Evolutionary conservation across 2,329 filamentous ascomycete species (phyloP), one percentile per base, ranked within the genome.

Genomic region (Teratosphaeria epicoccoides): DNA sequence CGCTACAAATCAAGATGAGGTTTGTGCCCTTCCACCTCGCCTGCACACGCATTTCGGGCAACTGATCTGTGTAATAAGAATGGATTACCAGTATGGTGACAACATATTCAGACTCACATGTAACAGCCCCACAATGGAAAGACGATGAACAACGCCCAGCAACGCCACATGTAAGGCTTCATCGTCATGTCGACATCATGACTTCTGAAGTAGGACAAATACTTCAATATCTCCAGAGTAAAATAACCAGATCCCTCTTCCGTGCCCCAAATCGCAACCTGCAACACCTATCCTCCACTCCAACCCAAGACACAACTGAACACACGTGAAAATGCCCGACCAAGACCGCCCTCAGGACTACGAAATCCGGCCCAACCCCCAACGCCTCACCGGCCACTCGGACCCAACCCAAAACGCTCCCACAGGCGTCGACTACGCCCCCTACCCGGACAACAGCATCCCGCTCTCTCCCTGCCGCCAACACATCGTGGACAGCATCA

Each of bases 401-500:
- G 29, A 25, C 20, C 22, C 29, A 1, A 33, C 50, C 48, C 50
- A 58, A 5, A 65, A 65, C 52, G 58, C 57, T 11, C 56, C 61
- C 1, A 60, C 56, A n/a, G 57, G 60, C 33, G 61, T 72, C 47
- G 71, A 74, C 58, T 75, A 74, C 54, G 65, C 69, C 28, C 72
- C 72, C 4, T 61, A 70, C 48, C 71, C 72, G 2, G 59, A 63
- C 4, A 51, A 61, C 10, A 70, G 64, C 1, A 60, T 72, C 24
- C 50, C 61, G 10, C 55, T 74, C 2, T 64, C 67, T 0, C 49
- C 66, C 0, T 60, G 66, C 2, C 63, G 68, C 20, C 62, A 74
- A 50, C 58, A 63, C 5, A 76, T 76, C 40, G 62, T 76, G 2
- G 60, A 70, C 23, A 61, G 62, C 3, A 75, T 77, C 49, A 65